phyloP scores from a whole-genome alignment of 2,329 filamentous ascomycete genomes.

The Penicillium paneum region DNA sequence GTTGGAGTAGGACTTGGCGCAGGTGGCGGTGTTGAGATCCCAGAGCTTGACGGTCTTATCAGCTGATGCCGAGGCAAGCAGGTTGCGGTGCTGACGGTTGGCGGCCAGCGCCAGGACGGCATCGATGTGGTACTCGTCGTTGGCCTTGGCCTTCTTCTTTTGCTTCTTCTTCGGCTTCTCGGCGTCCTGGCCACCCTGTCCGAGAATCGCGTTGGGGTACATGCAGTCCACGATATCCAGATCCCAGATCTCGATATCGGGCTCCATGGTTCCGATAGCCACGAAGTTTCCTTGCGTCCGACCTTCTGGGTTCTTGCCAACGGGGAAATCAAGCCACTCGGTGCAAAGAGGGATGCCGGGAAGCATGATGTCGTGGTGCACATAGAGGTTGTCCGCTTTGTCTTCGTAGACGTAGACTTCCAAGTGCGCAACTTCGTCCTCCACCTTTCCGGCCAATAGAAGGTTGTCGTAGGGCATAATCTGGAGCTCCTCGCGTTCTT shows the following conservation, averaged over 20 bases:
- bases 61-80: slow-evolving; percentile 90
- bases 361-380: slow-evolving; percentile 99
- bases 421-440: slow-evolving; percentile 93
- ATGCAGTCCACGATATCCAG: slow-evolving; percentile 94
- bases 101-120: slow-evolving; percentile 86
- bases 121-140: slow-evolving; percentile 90
- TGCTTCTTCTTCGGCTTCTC: slow-evolving; percentile 64
- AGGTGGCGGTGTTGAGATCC: slow-evolving; percentile 89
- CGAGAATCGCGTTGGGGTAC: slow-evolving; percentile 95
- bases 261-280: slow-evolving; percentile 93
- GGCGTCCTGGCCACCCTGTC: slow-evolving; percentile 59
- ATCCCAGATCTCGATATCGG: slow-evolving; percentile 98
- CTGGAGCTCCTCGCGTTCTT: slow-evolving; percentile 90
- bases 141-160: slow-evolving; percentile 85
- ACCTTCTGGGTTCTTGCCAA: slow-evolving; percentile 65
- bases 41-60: slow-evolving; percentile 98
- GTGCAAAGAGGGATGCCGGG: slow-evolving; percentile 92
- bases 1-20: slow-evolving; percentile 91
- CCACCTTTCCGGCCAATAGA: slow-evolving; percentile 85
- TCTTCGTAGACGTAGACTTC: slow-evolving; percentile 99
- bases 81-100: slow-evolving; percentile 89
- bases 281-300: slow-evolving; percentile 82
- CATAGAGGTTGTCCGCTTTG: slow-evolving; percentile 90
- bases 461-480: slow-evolving; percentile 91
- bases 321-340: slow-evolving; percentile 93